Evolutionary conservation across 805 yeast species (phyloP), one percentile per base, ranked within the genome.

Genomic region (Lipomyces orientalis): DNA sequence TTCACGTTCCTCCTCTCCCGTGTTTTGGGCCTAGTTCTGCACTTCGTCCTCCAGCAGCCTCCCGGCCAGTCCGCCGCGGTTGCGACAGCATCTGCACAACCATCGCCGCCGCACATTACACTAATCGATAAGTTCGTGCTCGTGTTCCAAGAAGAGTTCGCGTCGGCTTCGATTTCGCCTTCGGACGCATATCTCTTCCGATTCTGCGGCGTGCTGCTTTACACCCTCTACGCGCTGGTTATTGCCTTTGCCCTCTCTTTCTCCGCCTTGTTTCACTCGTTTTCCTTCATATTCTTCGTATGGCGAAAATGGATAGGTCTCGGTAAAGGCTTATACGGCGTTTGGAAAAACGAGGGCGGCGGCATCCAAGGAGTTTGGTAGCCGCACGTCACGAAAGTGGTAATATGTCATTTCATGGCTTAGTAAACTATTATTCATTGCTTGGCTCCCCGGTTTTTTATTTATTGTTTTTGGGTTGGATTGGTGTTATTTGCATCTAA

Each of bases 221-320:
- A 68, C 58, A 62, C 68, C 2, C 55, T 68, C n/a, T 68, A 68
- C 49, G 71, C 71, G 8, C 34, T 68, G 14, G 61, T 68, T 19
- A 55, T 65, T 12, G 68, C 69, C 12, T 65, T 68, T 54, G 71
- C 66, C 46, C 63, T 68, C 8, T 62, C 69, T 34, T 65, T 68
- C 39, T 62, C 68, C n/a, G 69, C 64, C 2, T 54, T 68, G 2
- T 68, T 65, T 46, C 65, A 68, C 54, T 62, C 67, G 1, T 65
- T 68, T 34, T 68, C 65, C 29, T 62, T 68, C 39, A 39, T 65
- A 12, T 62, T 63, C 39, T 68, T 65, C 37, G 62, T 68, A 12
- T 68, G 68, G 68, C 64, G 68, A 4, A 65, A 65, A 34, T 68
- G 71, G 71, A 54, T 58, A 10, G 69, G 65, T n/a, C 54, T 68